phyloP scores from a whole-genome alignment of 140 eudicot genomes.

The Bidens hawaiensis region DNA sequence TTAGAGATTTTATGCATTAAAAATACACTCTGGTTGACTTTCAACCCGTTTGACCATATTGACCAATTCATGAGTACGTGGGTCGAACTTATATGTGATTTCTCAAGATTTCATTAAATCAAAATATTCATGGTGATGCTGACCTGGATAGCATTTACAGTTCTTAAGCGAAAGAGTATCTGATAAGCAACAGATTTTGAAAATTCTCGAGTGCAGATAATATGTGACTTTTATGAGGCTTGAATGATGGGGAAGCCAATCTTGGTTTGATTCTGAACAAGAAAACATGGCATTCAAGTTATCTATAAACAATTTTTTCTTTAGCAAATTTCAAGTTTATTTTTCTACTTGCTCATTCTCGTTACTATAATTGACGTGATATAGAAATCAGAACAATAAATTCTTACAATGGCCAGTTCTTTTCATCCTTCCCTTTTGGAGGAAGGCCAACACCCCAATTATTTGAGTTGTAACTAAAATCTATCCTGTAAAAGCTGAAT shows the following conservation, averaged over 20 bases:
- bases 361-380: not conserved
- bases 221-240: too few relatives aligned
- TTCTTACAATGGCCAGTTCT: slow-evolving; percentile 80
- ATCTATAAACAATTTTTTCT: not conserved
- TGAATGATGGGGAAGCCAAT: slow-evolving; percentile 75
- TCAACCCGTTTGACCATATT: not conserved
- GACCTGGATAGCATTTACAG: too few relatives aligned
- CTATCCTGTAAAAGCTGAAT: slow-evolving; percentile 50
- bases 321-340: not conserved
- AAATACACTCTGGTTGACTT: slow-evolving; percentile 2
- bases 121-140: too few relatives aligned
- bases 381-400: not conserved
- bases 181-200: slow-evolving; percentile 45
- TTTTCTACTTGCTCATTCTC: not conserved
- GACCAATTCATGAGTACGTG: not conserved
- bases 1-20: too few relatives aligned
- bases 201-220: too few relatives aligned
- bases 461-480: too few relatives aligned
- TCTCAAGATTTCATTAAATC: too few relatives aligned
- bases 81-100: too few relatives aligned
- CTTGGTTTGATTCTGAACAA: slow-evolving; percentile 72
- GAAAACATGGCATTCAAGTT: slow-evolving; percentile 7
- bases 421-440: too few relatives aligned
- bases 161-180: slow-evolving; percentile 89
- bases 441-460: too few relatives aligned